phyloP scores from a whole-genome alignment of 2,329 filamentous ascomycete genomes.

The Fusarium poae region DNA sequence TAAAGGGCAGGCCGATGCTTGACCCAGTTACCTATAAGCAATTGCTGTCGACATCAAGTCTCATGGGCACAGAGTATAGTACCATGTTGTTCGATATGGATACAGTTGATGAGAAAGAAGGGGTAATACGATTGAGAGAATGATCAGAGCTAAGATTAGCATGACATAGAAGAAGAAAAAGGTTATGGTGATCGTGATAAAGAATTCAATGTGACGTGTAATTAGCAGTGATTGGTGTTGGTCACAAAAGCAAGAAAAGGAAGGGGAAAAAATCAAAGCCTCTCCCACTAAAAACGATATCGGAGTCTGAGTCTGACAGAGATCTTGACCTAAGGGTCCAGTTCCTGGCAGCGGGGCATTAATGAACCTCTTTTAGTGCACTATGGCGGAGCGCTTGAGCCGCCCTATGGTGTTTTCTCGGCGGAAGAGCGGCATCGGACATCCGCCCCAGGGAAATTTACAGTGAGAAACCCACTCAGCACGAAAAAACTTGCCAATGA shows the following conservation, averaged over 20 bases:
- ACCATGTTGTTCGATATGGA: background rate
- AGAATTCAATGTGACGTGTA: slow-evolving; percentile 18
- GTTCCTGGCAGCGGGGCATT: slow-evolving; percentile 37
- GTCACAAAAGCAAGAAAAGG: slow-evolving; percentile 17
- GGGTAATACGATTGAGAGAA: background rate
- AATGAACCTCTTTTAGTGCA: slow-evolving; percentile 1
- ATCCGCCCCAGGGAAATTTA: slow-evolving; percentile 30
- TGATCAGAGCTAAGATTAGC: background rate
- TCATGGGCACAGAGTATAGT: background rate
- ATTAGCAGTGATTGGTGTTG: slow-evolving; percentile 36
- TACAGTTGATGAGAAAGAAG: too few species aligned
- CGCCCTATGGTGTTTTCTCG: slow-evolving; percentile 12
- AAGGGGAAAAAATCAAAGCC: background rate
- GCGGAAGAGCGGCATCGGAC: slow-evolving; percentile 28
- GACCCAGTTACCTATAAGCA: slow-evolving; percentile 21
- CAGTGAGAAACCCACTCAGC: slow-evolving; percentile 27
- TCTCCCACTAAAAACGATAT: slow-evolving; percentile 39
- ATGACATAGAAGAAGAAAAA: background rate
- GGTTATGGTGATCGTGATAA: background rate
- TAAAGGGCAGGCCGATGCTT: slow-evolving; percentile 20
- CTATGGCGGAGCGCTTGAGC: slow-evolving; percentile 24
- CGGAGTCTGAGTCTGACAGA: slow-evolving; percentile 28
- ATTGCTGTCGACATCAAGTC: background rate
- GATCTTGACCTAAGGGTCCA: slow-evolving; percentile 32
- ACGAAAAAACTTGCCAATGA: slow-evolving; percentile 47